A percentile compares a stretch with the other conserved stretches of the same genome.
phyloP scores from a whole-genome alignment of 768 basidiomycete genomes.

The Amanita rubescens region DNA sequence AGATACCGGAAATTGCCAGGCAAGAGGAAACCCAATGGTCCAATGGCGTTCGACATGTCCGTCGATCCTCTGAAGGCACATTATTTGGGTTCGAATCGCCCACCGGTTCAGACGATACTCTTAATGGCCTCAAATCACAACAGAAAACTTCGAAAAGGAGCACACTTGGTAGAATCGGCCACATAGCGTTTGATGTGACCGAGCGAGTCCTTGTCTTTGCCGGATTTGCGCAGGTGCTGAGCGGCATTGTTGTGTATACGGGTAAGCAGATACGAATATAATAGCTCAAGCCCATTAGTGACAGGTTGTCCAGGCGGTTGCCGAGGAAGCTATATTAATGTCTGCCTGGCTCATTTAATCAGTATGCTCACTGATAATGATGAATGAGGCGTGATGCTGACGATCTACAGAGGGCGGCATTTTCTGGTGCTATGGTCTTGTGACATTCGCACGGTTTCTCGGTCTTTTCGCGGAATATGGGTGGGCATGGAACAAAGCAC shows the following conservation, averaged over 20 bases:
- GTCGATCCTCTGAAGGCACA: slow-evolving; percentile 47
- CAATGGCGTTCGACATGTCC: slow-evolving; percentile 36
- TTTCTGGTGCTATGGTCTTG: slow-evolving; percentile 87
- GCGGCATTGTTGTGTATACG: slow-evolving; percentile 76
- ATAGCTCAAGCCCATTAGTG: neutral
- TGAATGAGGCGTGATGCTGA: slow-evolving; percentile 6
- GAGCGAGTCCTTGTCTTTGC: slow-evolving; percentile 66
- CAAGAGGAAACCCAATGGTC: slow-evolving; percentile 47
- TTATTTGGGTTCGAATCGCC: slow-evolving; percentile 43
- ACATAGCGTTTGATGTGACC: slow-evolving; percentile 40
- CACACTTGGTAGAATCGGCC: slow-evolving; percentile 35
- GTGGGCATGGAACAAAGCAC: slow-evolving; percentile 91
- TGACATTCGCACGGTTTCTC: slow-evolving; percentile 91
- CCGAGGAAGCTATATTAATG: slow-evolving; percentile 68
- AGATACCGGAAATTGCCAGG: slow-evolving; percentile 18
- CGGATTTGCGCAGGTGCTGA: slow-evolving; percentile 56
- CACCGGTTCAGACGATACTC: slow-evolving; percentile 48
- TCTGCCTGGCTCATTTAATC: slow-evolving; percentile 86
- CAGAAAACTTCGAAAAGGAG: slow-evolving; percentile 8
- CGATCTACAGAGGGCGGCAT: slow-evolving; percentile 67
- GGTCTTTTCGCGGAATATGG: slow-evolving; percentile 81
- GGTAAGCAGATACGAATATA: slow-evolving; percentile 27
- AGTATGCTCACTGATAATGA: slow-evolving; percentile 41
- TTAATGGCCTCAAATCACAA: slow-evolving; percentile 33
- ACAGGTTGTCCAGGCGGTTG: slow-evolving; percentile 52